Evolutionary conservation across 164 flowering plant species (phyloP).

Genomic region (Platanus orientalis): DNA sequence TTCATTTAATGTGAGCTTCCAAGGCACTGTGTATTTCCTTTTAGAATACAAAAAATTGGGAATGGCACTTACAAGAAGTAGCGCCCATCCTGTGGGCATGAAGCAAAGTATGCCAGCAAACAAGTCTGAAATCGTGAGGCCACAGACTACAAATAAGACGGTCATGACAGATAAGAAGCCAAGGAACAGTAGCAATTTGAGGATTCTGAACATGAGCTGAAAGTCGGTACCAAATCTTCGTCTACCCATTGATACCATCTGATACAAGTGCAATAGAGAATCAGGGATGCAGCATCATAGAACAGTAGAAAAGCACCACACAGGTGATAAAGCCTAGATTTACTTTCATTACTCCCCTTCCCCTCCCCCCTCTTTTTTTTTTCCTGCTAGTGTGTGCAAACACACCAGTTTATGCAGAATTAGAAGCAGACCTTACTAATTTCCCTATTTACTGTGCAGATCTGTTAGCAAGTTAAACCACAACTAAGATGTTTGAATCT

Average conservation of each 20-base stretch:
- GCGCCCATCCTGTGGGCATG: slow-evolving; percentile 95
- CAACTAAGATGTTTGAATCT: no score
- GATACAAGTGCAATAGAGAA: slow-evolving; percentile 16
- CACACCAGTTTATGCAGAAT: no score
- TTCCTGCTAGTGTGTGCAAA: no score
- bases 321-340: neutral
- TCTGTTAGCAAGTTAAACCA: no score
- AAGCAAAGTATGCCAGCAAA: slow-evolving; percentile 80
- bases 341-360: neutral
- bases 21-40: neutral
- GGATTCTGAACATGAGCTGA: slow-evolving; percentile 95
- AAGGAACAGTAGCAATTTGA: slow-evolving; percentile 84
- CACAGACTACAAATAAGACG: slow-evolving; percentile 75
- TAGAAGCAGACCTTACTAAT: no score
- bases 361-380: neutral
- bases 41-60: neutral
- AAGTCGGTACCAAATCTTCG: slow-evolving; percentile 81
- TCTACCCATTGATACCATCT: slow-evolving; percentile 98
- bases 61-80: slow-evolving; percentile 68
- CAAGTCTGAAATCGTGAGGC: slow-evolving; percentile 67
- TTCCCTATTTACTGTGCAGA: no score
- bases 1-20: no score
- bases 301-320: neutral
- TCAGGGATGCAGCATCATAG: slow-evolving; percentile 1
- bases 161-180: slow-evolving; percentile 82